Evolutionary conservation across 2,329 filamentous ascomycete species (phyloP).

Genomic region (Calonectria pseudoreteaudii): DNA sequence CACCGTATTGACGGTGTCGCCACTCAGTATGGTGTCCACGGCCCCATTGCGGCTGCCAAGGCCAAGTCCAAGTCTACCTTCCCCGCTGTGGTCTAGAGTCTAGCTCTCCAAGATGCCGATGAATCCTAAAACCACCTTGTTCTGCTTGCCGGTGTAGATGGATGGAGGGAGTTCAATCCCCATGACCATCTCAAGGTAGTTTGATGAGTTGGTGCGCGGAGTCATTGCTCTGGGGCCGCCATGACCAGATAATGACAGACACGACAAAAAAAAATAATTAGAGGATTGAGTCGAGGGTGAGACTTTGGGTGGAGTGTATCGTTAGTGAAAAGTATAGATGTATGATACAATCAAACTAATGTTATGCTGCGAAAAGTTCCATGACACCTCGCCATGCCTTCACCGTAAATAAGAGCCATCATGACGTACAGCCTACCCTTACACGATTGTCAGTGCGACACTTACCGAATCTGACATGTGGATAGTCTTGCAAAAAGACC

Average conservation of each 20-base stretch:
- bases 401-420: not conserved
- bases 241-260: not conserved
- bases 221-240: not conserved
- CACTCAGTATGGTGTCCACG: slow-evolving; percentile 73
- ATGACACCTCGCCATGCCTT: not conserved
- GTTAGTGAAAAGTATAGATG: not conserved
- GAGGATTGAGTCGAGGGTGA: not conserved
- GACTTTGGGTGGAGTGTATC: not conserved
- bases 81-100: not conserved
- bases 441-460: too few species aligned
- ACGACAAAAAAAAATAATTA: not conserved
- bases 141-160: not conserved
- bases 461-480: too few species aligned
- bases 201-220: not conserved
- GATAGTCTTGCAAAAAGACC: too few species aligned
- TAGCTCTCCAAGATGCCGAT: not conserved
- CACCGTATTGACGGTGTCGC: slow-evolving; percentile 83
- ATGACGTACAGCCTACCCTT: not conserved
- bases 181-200: not conserved
- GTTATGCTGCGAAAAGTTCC: not conserved
- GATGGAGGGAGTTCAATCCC: not conserved
- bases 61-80: not conserved
- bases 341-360: not conserved
- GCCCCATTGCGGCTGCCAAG: not conserved
- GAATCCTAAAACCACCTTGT: not conserved